Conservation (phyloP, 2,329 filamentous ascomycete species). For the Aureobasidium sp. region DNA sequence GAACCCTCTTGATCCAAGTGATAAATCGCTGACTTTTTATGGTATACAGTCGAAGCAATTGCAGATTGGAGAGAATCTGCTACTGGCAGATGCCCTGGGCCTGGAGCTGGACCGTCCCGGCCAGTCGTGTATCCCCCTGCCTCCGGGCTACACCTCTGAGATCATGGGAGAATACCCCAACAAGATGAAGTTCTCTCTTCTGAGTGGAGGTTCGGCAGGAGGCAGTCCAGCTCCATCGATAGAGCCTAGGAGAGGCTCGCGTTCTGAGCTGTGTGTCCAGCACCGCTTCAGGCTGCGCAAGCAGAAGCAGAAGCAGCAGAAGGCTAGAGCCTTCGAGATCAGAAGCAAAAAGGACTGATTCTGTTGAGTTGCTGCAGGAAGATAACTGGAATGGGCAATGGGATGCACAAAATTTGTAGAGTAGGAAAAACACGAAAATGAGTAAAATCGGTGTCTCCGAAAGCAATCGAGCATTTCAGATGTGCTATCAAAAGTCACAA, state of each 20-base stretch:
- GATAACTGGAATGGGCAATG: not conserved
- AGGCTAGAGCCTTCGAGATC: not conserved
- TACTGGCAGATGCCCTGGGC: not conserved
- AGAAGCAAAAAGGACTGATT: not conserved
- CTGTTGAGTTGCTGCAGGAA: not conserved
- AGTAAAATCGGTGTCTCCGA: not conserved
- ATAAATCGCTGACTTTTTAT: not conserved
- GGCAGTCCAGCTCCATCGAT: not conserved
- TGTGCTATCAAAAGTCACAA: not conserved
- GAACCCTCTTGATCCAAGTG: not conserved
- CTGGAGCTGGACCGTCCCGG: not conserved
- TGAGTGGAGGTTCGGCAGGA: not conserved
- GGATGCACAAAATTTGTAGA: not conserved
- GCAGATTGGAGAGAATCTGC: not conserved
- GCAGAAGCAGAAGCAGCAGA: not conserved
- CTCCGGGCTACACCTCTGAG: not conserved
- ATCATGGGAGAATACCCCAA: conserved; percentile 2
- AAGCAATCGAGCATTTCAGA: not conserved
- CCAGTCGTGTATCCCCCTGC: not conserved
- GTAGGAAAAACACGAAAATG: not conserved
- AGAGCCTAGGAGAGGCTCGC: not conserved
- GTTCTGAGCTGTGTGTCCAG: not conserved
- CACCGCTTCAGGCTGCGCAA: not conserved
- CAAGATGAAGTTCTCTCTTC: not conserved
- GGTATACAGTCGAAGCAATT: not conserved